Percentiles rank a stretch among this genome's conserved stretches.
Conservation (phyloP, 208 protist species). For the Trypanosoma cruzi region DNA sequence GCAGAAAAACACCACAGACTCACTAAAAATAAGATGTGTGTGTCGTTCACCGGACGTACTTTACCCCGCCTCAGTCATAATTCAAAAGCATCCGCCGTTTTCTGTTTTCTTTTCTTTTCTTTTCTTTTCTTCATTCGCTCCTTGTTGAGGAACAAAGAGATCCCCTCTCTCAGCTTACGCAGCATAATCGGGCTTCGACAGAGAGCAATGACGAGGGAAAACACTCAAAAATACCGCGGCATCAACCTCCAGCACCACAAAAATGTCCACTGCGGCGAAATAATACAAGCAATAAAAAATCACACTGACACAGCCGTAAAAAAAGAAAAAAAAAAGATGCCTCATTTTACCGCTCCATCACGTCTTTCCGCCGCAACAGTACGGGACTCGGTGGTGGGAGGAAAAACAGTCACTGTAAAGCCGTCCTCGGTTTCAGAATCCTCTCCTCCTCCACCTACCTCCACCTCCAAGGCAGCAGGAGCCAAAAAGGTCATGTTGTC, state of each 20-base stretch:
- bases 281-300: too few relatives aligned
- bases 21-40: background rate
- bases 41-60: background rate
- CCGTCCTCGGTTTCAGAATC: slow-evolving; percentile 47
- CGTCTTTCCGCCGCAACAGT: background rate
- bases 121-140: background rate
- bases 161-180: too few relatives aligned
- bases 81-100: background rate
- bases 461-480: slow-evolving; percentile 31
- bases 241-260: too few relatives aligned
- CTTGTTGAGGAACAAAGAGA: too few relatives aligned
- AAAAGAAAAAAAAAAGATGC: slow-evolving; percentile 5
- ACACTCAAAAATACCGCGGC: too few relatives aligned
- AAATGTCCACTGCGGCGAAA: too few relatives aligned
- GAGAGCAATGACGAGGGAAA: too few relatives aligned
- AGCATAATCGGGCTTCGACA: background rate
- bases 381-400: slow-evolving; percentile 8
- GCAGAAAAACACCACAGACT: background rate
- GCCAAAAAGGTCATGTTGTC: slow-evolving; percentile 1
- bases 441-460: too few relatives aligned
- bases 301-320: background rate
- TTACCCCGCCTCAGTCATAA: background rate
- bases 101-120: background rate
- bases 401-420: slow-evolving; percentile 35
- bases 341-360: background rate